These are phyloP conservation scores for Cercospora sesami DNA, from an alignment of 2,329 filamentous ascomycete species.

Conservation along the genomic window DNA sequence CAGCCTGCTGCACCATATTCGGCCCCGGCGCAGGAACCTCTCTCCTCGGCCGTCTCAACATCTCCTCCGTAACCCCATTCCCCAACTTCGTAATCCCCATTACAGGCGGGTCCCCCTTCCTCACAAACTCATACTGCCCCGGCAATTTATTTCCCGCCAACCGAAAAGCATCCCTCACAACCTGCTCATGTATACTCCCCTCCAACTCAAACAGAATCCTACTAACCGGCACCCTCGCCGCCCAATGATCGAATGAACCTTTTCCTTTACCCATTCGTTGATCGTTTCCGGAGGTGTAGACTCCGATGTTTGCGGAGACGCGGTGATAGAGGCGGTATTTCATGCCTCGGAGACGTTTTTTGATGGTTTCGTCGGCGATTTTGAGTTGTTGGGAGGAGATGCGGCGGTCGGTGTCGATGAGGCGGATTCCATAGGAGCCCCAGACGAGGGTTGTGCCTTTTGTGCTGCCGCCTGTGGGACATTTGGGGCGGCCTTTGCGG, in stretches of 20 bases:
- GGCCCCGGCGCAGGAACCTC: constrained; percentile 32
- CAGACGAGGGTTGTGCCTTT: constrained; percentile 94
- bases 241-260: constrained; percentile 96
- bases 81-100: constrained; percentile 90
- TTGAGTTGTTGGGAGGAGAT: constrained; percentile 85
- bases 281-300: constrained; percentile 94
- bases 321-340: constrained; percentile 91
- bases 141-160: constrained; percentile 94
- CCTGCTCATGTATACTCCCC: constrained; percentile 89
- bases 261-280: constrained; percentile 99
- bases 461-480: constrained; percentile 83
- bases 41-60: constrained; percentile 69
- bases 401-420: constrained; percentile 89
- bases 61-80: constrained; percentile 76
- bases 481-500: constrained; percentile 80
- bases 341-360: constrained; percentile 80
- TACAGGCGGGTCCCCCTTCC: constrained; percentile 83
- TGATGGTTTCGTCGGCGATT: constrained; percentile 91
- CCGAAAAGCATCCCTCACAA: constrained; percentile 89
- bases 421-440: constrained; percentile 93
- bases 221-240: constrained; percentile 82
- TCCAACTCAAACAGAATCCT: constrained; percentile 91
- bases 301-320: constrained; percentile 87
- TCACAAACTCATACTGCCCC: constrained; percentile 87
- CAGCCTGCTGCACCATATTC: constrained; percentile 33